Conservation (phyloP, 2,329 filamentous ascomycete genomes). For the Lecanosticta acicola region DNA sequence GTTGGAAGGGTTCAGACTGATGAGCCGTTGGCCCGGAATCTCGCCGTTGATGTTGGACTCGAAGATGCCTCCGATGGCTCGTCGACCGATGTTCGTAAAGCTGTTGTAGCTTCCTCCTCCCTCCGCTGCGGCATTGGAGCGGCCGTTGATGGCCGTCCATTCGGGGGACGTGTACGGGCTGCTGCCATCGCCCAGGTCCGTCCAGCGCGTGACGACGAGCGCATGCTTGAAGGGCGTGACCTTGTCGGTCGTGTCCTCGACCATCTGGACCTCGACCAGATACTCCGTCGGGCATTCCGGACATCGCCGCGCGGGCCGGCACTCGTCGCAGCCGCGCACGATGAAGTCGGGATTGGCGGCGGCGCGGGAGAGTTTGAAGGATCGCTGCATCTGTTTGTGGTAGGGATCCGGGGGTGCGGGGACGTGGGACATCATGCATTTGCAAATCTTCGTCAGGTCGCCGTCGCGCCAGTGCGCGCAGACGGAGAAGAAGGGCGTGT, state of each 20-base stretch:
- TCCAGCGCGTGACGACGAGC: slow-evolving; percentile 57
- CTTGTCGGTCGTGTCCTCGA: slow-evolving; percentile 47
- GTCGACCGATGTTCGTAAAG: slow-evolving; percentile 48
- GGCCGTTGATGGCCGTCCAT: slow-evolving; percentile 53
- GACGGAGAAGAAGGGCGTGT: slow-evolving; percentile 57
- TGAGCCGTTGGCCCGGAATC: slow-evolving; percentile 53
- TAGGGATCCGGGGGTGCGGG: slow-evolving; percentile 43
- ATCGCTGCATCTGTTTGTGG: slow-evolving; percentile 38
- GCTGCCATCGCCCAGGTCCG: slow-evolving; percentile 53
- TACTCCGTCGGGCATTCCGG: slow-evolving; percentile 60
- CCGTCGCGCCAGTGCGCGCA: slow-evolving; percentile 60
- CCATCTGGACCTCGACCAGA: slow-evolving; percentile 54
- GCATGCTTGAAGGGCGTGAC: slow-evolving; percentile 52
- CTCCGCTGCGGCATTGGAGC: slow-evolving; percentile 18
- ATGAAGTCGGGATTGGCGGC: slow-evolving; percentile 41
- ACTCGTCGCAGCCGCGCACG: slow-evolving; percentile 49
- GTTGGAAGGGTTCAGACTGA: slow-evolving; percentile 54
- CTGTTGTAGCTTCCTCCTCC: slow-evolving; percentile 44
- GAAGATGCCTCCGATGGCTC: slow-evolving; percentile 55
- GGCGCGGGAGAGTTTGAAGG: slow-evolving; percentile 31
- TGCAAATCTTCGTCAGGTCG: slow-evolving; percentile 54
- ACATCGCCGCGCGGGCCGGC: slow-evolving; percentile 55
- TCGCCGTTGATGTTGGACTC: slow-evolving; percentile 50
- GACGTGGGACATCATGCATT: slow-evolving; percentile 56
- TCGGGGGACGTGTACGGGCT: slow-evolving; percentile 45